These are phyloP conservation scores for Mycosarcoma maydis DNA, from an alignment of 1,284 basidiomycete genomes.

Conservation along the genomic window DNA sequence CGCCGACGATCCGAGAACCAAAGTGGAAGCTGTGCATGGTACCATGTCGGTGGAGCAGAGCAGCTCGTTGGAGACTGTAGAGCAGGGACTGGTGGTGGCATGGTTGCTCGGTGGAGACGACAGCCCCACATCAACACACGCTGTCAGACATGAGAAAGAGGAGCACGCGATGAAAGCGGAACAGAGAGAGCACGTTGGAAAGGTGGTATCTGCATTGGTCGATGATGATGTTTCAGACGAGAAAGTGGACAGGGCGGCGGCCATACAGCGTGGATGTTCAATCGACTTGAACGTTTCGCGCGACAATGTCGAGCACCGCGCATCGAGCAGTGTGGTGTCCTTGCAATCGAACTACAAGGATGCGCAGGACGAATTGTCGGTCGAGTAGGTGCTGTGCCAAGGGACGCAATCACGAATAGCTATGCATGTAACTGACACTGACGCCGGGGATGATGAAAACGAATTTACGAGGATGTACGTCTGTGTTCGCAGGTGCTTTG, in stretches of 20 bases:
- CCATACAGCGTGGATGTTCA: background rate
- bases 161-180: background rate
- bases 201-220: background rate
- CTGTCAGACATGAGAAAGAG: background rate
- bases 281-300: conserved; percentile 13
- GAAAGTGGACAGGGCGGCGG: background rate
- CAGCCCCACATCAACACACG: conserved; percentile 2
- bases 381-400: background rate
- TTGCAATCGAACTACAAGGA: conserved; percentile 46
- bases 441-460: too few species aligned
- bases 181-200: conserved; percentile 3
- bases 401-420: too few species aligned
- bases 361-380: conserved; percentile 20
- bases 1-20: conserved; percentile 1
- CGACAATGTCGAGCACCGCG: conserved; percentile 3
- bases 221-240: background rate
- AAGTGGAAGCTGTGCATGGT: too few species aligned
- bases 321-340: conserved; percentile 40
- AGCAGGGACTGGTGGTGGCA: conserved; percentile 43
- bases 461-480: too few species aligned
- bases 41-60: too few species aligned
- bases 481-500: too few species aligned
- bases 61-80: conserved; percentile 29
- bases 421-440: too few species aligned
- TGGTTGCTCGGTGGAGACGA: conserved; percentile 58